A percentile compares a stretch with the other conserved stretches of the same genome.
These are phyloP conservation scores for Hypoxylon sp. DNA, from an alignment of 2,329 filamentous ascomycete species.

Conservation along the genomic window DNA sequence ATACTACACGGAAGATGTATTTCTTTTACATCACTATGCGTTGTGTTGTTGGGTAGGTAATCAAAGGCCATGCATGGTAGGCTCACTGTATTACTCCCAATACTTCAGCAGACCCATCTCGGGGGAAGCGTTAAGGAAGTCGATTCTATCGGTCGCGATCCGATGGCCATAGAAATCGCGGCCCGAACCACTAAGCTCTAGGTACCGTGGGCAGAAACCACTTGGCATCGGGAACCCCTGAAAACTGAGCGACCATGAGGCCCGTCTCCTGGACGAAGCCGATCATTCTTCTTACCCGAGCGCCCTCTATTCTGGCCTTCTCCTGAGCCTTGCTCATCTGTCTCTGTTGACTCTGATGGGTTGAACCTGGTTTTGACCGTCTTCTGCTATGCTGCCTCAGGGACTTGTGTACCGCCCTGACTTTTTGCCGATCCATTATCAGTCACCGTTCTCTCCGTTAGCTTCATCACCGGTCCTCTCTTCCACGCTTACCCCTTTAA, in stretches of 20 bases:
- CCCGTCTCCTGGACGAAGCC: constrained; percentile 44
- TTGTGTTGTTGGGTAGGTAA: not conserved
- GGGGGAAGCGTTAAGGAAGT: constrained; percentile 44
- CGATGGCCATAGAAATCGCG: constrained; percentile 44
- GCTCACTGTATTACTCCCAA: constrained; percentile 43
- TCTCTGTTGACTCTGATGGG: not conserved
- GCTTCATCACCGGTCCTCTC: constrained; percentile 2
- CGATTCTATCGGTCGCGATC: constrained; percentile 46
- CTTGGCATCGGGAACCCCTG: constrained; percentile 42
- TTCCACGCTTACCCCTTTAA: constrained; percentile 33
- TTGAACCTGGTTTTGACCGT: constrained; percentile 1
- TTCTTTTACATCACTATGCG: constrained; percentile 41
- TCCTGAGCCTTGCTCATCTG: constrained; percentile 13
- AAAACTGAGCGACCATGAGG: constrained; percentile 46
- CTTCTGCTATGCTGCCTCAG: constrained; percentile 9
- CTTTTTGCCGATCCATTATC: constrained; percentile 11
- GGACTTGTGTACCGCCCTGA: not conserved
- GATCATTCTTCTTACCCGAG: constrained; percentile 42
- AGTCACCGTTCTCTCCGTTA: constrained; percentile 27
- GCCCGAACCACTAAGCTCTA: constrained; percentile 43
- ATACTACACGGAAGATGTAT: constrained; percentile 42
- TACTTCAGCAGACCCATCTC: constrained; percentile 41
- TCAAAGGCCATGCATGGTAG: not conserved
- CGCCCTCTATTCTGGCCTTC: constrained; percentile 34
- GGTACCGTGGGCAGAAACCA: constrained; percentile 48